Base-by-base conservation (phyloP, 768 basidiomycete species). In the Lactarius indigo region DNA sequence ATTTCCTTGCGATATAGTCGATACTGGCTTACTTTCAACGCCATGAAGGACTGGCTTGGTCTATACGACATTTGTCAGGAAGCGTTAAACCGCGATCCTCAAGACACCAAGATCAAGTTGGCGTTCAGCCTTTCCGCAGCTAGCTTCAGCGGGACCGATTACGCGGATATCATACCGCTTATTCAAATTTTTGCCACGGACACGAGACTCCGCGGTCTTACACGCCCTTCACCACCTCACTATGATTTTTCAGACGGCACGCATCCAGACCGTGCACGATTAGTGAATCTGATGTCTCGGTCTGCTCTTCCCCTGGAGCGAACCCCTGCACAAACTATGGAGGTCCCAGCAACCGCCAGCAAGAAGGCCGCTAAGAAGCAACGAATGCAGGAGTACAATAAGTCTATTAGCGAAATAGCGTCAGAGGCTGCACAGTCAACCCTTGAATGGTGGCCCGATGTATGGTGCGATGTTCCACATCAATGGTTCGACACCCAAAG, bases 151-250 rank as follows among this genome's bases (percentile, higher is more conserved):
- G 13, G 57, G 2, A 17, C 55, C 31, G 15, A 31, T 15, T 61
- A 50, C 18, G 31, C 60, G n/a, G 8, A 50, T 2, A 37, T 65
- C 7, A 8, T 57, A 15, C 65, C 42, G 1, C 6, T 50, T 15
- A 30, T 65, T 13, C 8, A 23, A n/a, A 28, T 39, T 15, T 39
- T 61, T 39, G 59, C 65, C 13, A n/a, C 61, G 20, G 59, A 65
- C 23, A 8, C 35, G 30, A 54, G 39, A 8, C 59, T 44, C 57
- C 33, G 17, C 3, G 2, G 9, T n/a, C 33, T 57, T 23, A 63
- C 61, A 54, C 28, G 1, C 17, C 50, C 44, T 10, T 37, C 58
- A 3, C 55, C 60, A 2, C 57, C 33, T 41, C 0, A 83, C 82
- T 59, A 61, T 50, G 8, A 10, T 10, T 10, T 65, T 47, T 65